These are phyloP conservation scores for Phalaenopsis equestris DNA, from an alignment of 106 monocot species.

Conservation along the genomic window DNA sequence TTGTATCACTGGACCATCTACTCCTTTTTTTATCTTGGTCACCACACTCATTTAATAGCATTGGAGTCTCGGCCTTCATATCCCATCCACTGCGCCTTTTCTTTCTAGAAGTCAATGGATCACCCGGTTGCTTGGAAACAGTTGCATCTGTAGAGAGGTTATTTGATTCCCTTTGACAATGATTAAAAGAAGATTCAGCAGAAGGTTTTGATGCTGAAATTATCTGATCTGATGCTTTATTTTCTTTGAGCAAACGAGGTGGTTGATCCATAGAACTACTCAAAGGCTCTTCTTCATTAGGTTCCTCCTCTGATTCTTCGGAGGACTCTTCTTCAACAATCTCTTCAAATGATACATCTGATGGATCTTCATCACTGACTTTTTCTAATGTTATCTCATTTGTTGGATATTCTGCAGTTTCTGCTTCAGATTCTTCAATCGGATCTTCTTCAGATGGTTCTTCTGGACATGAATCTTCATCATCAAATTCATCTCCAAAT, in stretches of 20 bases:
- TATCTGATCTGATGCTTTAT: conserved; percentile 7
- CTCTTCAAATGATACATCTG: conserved; percentile 5
- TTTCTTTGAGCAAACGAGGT: background rate
- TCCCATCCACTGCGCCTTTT: conserved; percentile 20
- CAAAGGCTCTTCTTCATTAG: background rate
- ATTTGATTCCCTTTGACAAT: background rate
- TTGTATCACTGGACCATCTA: conserved; percentile 3
- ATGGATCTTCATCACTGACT: conserved; percentile 1
- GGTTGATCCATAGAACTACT: background rate
- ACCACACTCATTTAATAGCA: background rate
- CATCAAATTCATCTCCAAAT: background rate
- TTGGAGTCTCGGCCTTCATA: conserved; percentile 6
- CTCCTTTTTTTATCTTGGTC: background rate
- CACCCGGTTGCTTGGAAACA: background rate
- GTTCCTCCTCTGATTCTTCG: background rate
- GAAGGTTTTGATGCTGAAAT: background rate
- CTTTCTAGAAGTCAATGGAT: background rate
- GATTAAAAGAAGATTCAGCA: background rate
- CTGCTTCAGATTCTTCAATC: conserved; percentile 1
- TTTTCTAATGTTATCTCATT: background rate
- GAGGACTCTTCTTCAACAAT: background rate
- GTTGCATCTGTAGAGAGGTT: background rate
- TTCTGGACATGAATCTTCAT: conserved; percentile 6
- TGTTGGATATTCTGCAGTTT: conserved; percentile 3
- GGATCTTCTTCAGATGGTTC: background rate